phyloP scores from a whole-genome alignment of 495 filamentous ascomycete species.

The Staphylotrichum tortipilum region DNA sequence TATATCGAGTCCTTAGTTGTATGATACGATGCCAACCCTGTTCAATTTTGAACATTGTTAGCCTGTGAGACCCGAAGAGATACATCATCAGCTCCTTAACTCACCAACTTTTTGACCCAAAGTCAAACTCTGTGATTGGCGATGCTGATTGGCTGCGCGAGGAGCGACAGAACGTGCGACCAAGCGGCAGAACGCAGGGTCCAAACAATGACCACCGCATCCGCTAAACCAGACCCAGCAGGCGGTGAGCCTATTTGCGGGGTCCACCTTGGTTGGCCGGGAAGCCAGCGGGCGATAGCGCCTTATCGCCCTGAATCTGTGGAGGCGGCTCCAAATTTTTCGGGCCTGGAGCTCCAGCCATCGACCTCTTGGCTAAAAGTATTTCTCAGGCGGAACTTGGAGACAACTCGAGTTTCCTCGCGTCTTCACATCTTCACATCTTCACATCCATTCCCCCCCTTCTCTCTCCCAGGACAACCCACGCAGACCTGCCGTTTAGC shows the following conservation, averaged over 20 bases:
- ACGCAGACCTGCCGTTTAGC: too few species aligned
- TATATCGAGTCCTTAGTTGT: too few species aligned
- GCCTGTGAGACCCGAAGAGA: too few species aligned
- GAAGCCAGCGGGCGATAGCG: slow-evolving; percentile 17
- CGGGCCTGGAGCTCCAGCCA: slow-evolving; percentile 5
- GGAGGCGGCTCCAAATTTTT: slow-evolving; percentile 19
- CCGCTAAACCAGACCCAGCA: background rate
- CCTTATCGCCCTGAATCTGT: slow-evolving; percentile 16
- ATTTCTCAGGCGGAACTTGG: slow-evolving; percentile 17
- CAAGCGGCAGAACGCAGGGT: background rate
- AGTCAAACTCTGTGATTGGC: too few species aligned
- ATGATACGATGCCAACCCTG: too few species aligned
- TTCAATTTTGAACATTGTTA: too few species aligned
- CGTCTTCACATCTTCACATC: background rate
- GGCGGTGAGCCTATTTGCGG: background rate
- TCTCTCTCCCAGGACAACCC: too few species aligned
- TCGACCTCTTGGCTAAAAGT: slow-evolving; percentile 2
- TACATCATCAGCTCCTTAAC: too few species aligned
- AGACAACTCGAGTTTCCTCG: background rate
- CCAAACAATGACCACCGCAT: background rate
- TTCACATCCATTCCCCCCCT: too few species aligned
- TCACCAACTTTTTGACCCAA: too few species aligned
- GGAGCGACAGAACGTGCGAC: too few species aligned
- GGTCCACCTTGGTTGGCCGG: slow-evolving; percentile 5
- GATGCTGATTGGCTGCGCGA: too few species aligned